Base-by-base conservation (phyloP, 1,284 basidiomycete species). In the Golubevia pallescens region DNA sequence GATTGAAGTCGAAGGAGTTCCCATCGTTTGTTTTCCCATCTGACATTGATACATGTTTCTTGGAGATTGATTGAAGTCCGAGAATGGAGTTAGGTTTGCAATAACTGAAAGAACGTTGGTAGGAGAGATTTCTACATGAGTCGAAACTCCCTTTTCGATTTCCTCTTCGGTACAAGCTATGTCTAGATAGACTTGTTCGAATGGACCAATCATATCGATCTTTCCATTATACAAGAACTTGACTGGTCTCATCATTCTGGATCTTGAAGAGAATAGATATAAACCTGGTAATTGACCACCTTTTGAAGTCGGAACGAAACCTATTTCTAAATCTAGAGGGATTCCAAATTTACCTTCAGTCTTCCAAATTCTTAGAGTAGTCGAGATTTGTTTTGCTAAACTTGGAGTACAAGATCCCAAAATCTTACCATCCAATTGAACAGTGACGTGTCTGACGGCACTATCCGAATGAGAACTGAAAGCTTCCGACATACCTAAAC, bases 11-110 rank as follows among this genome's bases (percentile, higher is more conserved):
- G 74, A 74, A n/a, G 82, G 80, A n/a, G 81, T 84, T 2, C 78
- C 81, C 81, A 85, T 84, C 42, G 76, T 82, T 58, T 85, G 82
- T 74, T 85, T 85, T 63, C 74, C 80, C 82, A 85, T 85, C 74
- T 85, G 82, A 24, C 80, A 78, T 65, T 85, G 82, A 61, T 85
- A 85, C 70, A 79, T 77, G 68, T 82, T 81, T 23, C 82, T 67
- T 5, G 82, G 82, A 24, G 71, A 75, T 64, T 85, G 82, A 68
- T 85, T 85, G 67, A 78, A 84, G 72, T 85, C 81, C 14, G 78
- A 79, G 64, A 85, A 85, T 0, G 82, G 82, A 7, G 82, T 85
- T 34, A 85, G 67, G 65, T 81, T 85, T 69, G 82, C 80, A 2
- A 85, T 67, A 57, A 85, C 81, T 32, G 76, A 79, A 32, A 85